These are phyloP conservation scores for Ambrosia artemisiifolia DNA, from an alignment of 129 eudicot genomes.

Conservation along the genomic window DNA sequence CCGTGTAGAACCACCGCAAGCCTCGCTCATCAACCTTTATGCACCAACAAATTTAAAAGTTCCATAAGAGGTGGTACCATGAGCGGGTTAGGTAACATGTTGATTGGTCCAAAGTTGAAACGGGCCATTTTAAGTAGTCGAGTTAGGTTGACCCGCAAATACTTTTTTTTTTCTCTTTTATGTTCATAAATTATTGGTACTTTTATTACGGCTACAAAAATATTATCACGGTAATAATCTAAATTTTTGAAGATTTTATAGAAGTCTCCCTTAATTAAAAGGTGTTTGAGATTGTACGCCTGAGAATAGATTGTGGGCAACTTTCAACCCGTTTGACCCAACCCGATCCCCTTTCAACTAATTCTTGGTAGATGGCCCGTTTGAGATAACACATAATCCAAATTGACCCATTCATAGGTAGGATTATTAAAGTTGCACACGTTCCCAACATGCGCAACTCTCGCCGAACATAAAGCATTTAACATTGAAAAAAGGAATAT, in stretches of 20 bases:
- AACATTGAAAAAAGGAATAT: slow-evolving; percentile 2
- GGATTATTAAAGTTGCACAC: too few relatives aligned
- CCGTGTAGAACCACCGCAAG: slow-evolving; percentile 93
- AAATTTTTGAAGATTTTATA: neutral
- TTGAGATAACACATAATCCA: neutral
- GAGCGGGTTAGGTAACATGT: neutral
- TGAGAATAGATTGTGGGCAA: neutral
- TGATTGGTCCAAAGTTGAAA: neutral
- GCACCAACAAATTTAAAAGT: slow-evolving; percentile 10
- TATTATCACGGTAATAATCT: neutral
- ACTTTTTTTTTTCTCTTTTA: too few relatives aligned
- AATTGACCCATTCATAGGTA: too few relatives aligned
- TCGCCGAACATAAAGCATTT: neutral
- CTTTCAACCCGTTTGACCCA: neutral
- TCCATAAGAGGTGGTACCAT: neutral
- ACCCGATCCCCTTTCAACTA: neutral
- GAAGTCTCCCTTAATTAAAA: too few relatives aligned
- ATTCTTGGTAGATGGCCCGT: neutral
- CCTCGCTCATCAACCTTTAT: slow-evolving; percentile 86
- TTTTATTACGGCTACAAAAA: neutral
- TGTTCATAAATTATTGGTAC: neutral
- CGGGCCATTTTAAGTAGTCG: neutral
- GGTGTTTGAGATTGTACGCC: neutral
- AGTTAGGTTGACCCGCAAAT: too few relatives aligned
- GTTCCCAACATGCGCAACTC: neutral